A percentile compares a stretch with the other conserved stretches of the same genome.
These are phyloP conservation scores for Plectosphaerella cucumerina DNA, from an alignment of 2,329 filamentous ascomycete genomes.

Conservation along the genomic window DNA sequence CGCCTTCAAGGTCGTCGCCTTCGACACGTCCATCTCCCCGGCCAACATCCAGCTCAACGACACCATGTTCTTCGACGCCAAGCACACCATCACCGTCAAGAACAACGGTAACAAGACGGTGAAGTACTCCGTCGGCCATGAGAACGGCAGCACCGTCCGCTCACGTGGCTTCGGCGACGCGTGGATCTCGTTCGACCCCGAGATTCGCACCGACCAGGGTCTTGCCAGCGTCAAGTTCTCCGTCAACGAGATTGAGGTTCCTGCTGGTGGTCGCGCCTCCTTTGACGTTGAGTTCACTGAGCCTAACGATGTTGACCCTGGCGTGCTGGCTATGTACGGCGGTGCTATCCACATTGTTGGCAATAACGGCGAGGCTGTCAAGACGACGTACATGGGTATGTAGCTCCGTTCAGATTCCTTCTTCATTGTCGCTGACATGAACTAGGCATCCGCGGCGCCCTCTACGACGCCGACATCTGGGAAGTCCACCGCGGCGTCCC, in stretches of 20 bases:
- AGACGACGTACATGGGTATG: constrained; percentile 17
- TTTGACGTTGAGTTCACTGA: constrained; percentile 39
- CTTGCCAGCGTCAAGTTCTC: constrained; percentile 38
- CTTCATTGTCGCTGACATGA: background rate
- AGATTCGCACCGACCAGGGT: constrained; percentile 21
- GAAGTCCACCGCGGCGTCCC: constrained; percentile 3
- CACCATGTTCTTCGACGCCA: constrained; percentile 47
- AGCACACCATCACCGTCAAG: constrained; percentile 47
- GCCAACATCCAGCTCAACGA: constrained; percentile 60
- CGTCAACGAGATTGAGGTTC: constrained; percentile 36
- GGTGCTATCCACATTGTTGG: constrained; percentile 18
- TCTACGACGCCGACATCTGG: constrained; percentile 25
- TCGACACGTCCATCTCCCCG: constrained; percentile 28
- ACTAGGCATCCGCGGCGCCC: constrained; percentile 23
- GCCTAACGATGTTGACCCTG: constrained; percentile 14
- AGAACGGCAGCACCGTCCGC: constrained; percentile 47
- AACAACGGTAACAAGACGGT: constrained; percentile 45
- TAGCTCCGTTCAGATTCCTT: fast-evolving
- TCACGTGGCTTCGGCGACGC: constrained; percentile 32
- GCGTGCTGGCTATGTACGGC: constrained; percentile 17
- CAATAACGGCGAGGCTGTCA: constrained; percentile 17
- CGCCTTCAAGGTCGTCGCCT: constrained; percentile 39
- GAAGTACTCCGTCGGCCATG: constrained; percentile 47
- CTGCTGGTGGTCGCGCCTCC: constrained; percentile 32
- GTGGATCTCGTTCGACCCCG: constrained; percentile 25